Percentiles rank a stretch among this genome's conserved stretches.
Conservation (phyloP, 176 grass and related monocot genomes). For the Calamus simplicifolius region DNA sequence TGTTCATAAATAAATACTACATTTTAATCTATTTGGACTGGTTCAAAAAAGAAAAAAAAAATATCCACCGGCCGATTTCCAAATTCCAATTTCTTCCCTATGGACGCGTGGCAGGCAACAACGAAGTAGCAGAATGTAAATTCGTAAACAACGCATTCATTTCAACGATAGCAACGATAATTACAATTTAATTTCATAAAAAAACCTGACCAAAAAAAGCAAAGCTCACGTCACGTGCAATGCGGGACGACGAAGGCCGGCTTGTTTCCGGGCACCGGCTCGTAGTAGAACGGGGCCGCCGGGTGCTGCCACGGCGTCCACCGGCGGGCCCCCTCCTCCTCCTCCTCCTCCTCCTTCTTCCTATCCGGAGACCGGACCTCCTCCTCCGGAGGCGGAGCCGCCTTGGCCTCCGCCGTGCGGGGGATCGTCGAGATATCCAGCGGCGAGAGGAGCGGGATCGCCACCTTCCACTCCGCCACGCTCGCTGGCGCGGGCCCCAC, state of each 20-base stretch:
- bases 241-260: slow-evolving; percentile 22
- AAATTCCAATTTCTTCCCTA: too few species aligned
- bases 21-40: too few species aligned
- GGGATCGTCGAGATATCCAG: slow-evolving; percentile 24
- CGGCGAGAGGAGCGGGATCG: slow-evolving; percentile 35
- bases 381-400: slow-evolving; percentile 9
- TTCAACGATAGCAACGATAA: too few species aligned
- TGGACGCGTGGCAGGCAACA: too few species aligned
- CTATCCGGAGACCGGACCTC: not conserved
- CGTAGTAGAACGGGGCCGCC: slow-evolving; percentile 29
- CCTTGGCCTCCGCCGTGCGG: not conserved
- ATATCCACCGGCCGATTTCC: too few species aligned
- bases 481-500: slow-evolving; percentile 6
- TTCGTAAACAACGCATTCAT: too few species aligned
- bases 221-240: slow-evolving; percentile 11
- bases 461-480: slow-evolving; percentile 23
- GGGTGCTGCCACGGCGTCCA: slow-evolving; percentile 25
- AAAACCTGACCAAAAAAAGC: too few species aligned
- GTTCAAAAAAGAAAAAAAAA: too few species aligned
- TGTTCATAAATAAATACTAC: too few species aligned
- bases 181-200: too few species aligned
- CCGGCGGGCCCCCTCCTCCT: not conserved
- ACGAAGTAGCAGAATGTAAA: too few species aligned
- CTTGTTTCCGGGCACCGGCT: slow-evolving; percentile 14
- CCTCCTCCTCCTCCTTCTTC: too few species aligned